Conservation (phyloP, 2,329 filamentous ascomycete genomes). For the Nectriaceae sp. region DNA sequence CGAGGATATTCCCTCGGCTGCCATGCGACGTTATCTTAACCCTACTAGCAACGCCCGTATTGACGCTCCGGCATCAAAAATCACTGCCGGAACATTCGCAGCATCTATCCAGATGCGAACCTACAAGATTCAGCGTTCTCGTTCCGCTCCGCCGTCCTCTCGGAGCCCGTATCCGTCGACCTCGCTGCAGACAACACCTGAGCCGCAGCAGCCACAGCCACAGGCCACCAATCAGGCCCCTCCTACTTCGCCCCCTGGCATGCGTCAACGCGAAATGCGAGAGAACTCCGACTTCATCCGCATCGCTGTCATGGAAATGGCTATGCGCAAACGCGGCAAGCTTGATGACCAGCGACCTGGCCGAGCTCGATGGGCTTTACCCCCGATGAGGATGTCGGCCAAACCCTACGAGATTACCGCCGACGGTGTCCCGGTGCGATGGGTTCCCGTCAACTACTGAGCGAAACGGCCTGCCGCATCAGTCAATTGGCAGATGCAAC, state of each 20-base stretch:
- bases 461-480: constrained; percentile 5
- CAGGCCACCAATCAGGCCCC: constrained; percentile 35
- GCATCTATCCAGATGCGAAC: constrained; percentile 74
- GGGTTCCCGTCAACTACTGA: constrained; percentile 46
- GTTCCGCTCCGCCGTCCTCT: constrained; percentile 36
- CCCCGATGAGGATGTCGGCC: constrained; percentile 57
- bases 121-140: constrained; percentile 60
- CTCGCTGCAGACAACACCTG: constrained; percentile 32
- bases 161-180: constrained; percentile 35
- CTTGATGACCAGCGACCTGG: constrained; percentile 67
- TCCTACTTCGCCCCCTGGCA: constrained; percentile 44
- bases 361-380: constrained; percentile 67
- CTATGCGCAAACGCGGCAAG: constrained; percentile 68
- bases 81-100: constrained; percentile 50
- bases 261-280: constrained; percentile 66
- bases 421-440: constrained; percentile 61
- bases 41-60: constrained; percentile 51
- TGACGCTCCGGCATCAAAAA: constrained; percentile 31
- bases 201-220: constrained; percentile 30
- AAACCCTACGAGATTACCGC: constrained; percentile 58
- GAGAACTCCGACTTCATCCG: constrained; percentile 73
- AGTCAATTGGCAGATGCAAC: constrained; percentile 6
- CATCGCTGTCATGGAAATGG: constrained; percentile 72
- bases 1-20: constrained; percentile 66
- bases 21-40: constrained; percentile 68